Percentiles rank a stretch among this genome's conserved stretches.
Evolutionary conservation across 73 alveolate species (phyloP).

Genomic region (Tetrahymena thermophila): DNA sequence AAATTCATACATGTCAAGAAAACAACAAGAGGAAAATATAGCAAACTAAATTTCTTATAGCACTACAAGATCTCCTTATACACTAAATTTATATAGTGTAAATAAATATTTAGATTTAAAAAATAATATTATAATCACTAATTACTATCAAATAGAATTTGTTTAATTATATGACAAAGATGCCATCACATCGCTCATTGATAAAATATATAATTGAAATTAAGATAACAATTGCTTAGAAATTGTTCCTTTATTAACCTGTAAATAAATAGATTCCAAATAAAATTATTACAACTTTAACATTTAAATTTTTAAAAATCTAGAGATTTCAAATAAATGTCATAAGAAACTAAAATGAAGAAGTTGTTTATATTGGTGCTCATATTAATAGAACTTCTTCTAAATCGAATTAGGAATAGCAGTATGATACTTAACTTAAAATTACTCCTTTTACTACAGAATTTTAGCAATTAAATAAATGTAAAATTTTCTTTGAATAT

Average conservation of each 20-base stretch:
- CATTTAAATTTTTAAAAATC: not conserved
- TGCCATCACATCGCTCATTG: not conserved
- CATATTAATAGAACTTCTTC: not conserved
- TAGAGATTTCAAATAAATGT: not conserved
- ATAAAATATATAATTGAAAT: not conserved
- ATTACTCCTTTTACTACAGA: not conserved
- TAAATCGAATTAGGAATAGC: not conserved
- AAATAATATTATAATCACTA: not conserved
- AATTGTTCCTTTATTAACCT: not conserved
- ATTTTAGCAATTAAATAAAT: not conserved
- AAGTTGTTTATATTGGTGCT: not conserved
- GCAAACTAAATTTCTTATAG: not conserved
- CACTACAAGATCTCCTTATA: not conserved
- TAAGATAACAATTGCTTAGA: not conserved
- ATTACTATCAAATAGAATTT: not conserved
- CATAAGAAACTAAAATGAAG: not conserved
- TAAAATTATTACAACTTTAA: not conserved
- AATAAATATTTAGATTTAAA: not conserved
- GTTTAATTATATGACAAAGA: not conserved
- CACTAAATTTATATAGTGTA: not conserved
- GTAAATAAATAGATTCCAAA: not conserved
- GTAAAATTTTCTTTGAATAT: not conserved
- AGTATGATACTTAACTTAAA: not conserved
- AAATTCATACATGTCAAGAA: not conserved
- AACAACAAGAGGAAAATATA: not conserved